A percentile compares a stretch with the other conserved stretches of the same genome.
Conservation (phyloP, 306 rosid species). For the Erythrophleum fordii region DNA sequence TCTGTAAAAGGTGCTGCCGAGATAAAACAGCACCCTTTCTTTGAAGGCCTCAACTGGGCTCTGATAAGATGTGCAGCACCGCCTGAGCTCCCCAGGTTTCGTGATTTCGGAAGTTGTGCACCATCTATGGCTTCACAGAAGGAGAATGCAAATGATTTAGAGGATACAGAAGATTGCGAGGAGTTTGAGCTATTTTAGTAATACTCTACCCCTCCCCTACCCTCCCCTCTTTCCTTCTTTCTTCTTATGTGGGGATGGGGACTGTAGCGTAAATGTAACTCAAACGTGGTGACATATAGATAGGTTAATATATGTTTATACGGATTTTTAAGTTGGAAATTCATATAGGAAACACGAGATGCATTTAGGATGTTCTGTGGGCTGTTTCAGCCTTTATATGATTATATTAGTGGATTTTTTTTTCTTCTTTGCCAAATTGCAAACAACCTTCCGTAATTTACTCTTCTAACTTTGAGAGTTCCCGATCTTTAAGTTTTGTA, state of each 20-base stretch:
- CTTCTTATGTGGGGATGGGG: constrained; percentile 33
- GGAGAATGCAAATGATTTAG: constrained; percentile 61
- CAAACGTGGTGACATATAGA: constrained; percentile 52
- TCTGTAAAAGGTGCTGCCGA: constrained; percentile 93
- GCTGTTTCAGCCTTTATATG: constrained; percentile 14
- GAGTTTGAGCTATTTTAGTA: constrained; percentile 86
- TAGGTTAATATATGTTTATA: constrained; percentile 65
- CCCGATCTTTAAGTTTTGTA: too few relatives aligned
- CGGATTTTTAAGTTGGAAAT: constrained; percentile 56
- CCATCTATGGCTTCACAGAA: constrained; percentile 49
- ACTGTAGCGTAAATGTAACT: constrained; percentile 54
- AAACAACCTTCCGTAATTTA: too few relatives aligned
- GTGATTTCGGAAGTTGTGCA: constrained; percentile 55
- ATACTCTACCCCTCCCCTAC: constrained; percentile 33
- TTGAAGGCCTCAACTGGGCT: constrained; percentile 97
- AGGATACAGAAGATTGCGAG: constrained; percentile 60
- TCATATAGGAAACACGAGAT: constrained; percentile 36
- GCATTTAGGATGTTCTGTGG: constrained; percentile 31
- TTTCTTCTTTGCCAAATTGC: background rate
- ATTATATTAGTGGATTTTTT: constrained; percentile 21
- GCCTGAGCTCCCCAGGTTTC: constrained; percentile 81
- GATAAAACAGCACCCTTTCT: constrained; percentile 93
- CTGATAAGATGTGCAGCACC: constrained; percentile 89
- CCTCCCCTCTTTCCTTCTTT: constrained; percentile 26
- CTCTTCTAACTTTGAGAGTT: too few relatives aligned